Evolutionary conservation across 1,284 basidiomycete genomes (phyloP), one percentile per base, ranked within the genome.

Genomic region (Ganoderma boninense): DNA sequence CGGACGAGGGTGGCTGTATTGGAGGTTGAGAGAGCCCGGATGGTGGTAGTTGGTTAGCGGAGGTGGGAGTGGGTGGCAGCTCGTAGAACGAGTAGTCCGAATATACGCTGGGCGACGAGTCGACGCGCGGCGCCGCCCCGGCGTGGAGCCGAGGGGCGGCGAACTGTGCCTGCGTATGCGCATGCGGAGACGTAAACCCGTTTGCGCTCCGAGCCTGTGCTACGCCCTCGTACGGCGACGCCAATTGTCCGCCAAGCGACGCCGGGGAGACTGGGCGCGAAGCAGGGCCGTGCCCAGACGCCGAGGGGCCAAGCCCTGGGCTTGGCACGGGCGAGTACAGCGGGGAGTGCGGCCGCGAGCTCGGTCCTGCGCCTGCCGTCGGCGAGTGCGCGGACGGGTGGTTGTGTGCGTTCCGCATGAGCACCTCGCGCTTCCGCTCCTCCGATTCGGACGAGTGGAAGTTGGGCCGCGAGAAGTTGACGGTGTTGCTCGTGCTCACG

Each of bases 61-160:
- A 56, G 2, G 69, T 74, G 16, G 78, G 75, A 18, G 75, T 72
- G 0, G 78, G 59, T 7, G 76, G 73, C 56, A 89, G 79, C 60
- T 86, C 86, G 72, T 92, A 93, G 76, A 87, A 92, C 1, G 90
- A 92, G 76, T 92, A 92, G 23, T 78, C 79, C 11, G 90, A 91
- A 79, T 92, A 92, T 32, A 92, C 69, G 73, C 90, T 92, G 18
- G 79, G 80, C 23, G 86, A 73, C 3, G 78, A 77, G 7, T 72
- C 54, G 35, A 68, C 63, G 56, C 60, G 72, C 40, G 49, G 49
- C 26, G 11, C 49, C n/a, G 60, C 65, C 10, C 40, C 32, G 65
- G 68, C 42, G 57, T 66, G 43, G n/a, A 69, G 43, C 38, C 40
- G 23, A 26, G 23, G n/a, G 11, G 49, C 49, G 23, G 49, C 23